Conservation (phyloP, 352 stramenopile species). For the Pythium insidiosum region DNA sequence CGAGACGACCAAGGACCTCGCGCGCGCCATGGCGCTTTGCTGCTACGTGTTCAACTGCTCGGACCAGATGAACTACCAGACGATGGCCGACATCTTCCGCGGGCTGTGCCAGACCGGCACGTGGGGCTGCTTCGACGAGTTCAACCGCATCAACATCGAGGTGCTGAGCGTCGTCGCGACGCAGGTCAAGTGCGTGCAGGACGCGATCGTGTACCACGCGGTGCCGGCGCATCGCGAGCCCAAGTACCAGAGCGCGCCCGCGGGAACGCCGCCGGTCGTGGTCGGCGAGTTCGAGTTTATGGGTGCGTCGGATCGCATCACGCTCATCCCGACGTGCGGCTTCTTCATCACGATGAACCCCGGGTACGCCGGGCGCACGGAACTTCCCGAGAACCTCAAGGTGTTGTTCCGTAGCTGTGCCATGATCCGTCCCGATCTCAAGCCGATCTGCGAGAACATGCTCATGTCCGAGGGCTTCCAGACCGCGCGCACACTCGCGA, state of each 20-base stretch:
- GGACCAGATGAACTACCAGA: slow-evolving; percentile 88
- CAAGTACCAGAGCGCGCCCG: slow-evolving; percentile 91
- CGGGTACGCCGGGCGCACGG: slow-evolving; percentile 84
- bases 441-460: slow-evolving; percentile 87
- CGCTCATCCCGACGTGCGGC: slow-evolving; percentile 79
- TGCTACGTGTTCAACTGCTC: slow-evolving; percentile 90
- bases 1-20: slow-evolving; percentile 83
- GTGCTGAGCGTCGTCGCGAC: slow-evolving; percentile 81
- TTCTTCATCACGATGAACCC: slow-evolving; percentile 97
- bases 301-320: slow-evolving; percentile 78
- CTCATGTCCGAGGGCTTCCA: slow-evolving; percentile 87
- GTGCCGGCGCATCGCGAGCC: slow-evolving; percentile 90
- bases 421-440: slow-evolving; percentile 94
- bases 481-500: slow-evolving; percentile 80
- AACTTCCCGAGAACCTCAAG: slow-evolving; percentile 88
- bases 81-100: slow-evolving; percentile 85
- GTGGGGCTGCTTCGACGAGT: slow-evolving; percentile 86
- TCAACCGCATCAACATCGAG: slow-evolving; percentile 87
- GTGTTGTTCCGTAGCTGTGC: slow-evolving; percentile 89
- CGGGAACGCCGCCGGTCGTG: slow-evolving; percentile 89
- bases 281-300: slow-evolving; percentile 87
- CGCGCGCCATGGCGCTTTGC: slow-evolving; percentile 75
- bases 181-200: slow-evolving; percentile 82
- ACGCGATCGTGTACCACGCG: slow-evolving; percentile 83
- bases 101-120: slow-evolving; percentile 78